Conservation (phyloP, 2,329 filamentous ascomycete species). For the Canariomyces notabilis region DNA sequence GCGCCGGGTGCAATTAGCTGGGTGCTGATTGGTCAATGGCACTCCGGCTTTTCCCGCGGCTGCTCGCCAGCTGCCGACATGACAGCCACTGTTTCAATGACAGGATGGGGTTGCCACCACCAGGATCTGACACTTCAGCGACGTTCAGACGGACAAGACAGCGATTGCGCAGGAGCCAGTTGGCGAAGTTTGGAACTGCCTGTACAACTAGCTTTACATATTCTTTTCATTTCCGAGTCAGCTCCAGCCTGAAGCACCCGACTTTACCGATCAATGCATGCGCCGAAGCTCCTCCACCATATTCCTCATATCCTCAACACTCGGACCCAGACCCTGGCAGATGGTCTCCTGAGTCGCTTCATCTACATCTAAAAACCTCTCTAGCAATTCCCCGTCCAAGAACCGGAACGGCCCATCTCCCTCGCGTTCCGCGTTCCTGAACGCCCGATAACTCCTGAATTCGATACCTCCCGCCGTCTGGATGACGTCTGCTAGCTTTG, state of each 20-base stretch:
- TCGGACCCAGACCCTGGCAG: slow-evolving; percentile 53
- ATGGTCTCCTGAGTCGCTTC: slow-evolving; percentile 51
- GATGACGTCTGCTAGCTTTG: slow-evolving; percentile 61
- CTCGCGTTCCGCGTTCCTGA: slow-evolving; percentile 65
- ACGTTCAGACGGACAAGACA: background rate
- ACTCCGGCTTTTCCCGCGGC: slow-evolving; percentile 23
- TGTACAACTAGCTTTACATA: background rate
- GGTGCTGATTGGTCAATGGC: slow-evolving; percentile 40
- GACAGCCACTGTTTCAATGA: slow-evolving; percentile 13
- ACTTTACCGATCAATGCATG: slow-evolving; percentile 50
- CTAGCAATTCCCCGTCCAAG: slow-evolving; percentile 86
- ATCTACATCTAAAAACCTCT: slow-evolving; percentile 71
- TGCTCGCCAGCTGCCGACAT: slow-evolving; percentile 7
- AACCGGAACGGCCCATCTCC: slow-evolving; percentile 77
- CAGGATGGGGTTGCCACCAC: slow-evolving; percentile 3
- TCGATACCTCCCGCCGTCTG: slow-evolving; percentile 66
- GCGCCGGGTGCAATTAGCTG: slow-evolving; percentile 35
- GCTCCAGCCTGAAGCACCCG: no score
- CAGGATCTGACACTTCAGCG: background rate
- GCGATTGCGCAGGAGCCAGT: background rate
- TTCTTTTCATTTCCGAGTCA: background rate
- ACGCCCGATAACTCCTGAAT: slow-evolving; percentile 78
- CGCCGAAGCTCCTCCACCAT: slow-evolving; percentile 58
- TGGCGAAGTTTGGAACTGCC: background rate
- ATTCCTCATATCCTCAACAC: slow-evolving; percentile 58